Evolutionary conservation across 208 protist genomes (phyloP), one percentile per base, ranked within the genome.

Genomic region (Leishmania braziliensis): DNA sequence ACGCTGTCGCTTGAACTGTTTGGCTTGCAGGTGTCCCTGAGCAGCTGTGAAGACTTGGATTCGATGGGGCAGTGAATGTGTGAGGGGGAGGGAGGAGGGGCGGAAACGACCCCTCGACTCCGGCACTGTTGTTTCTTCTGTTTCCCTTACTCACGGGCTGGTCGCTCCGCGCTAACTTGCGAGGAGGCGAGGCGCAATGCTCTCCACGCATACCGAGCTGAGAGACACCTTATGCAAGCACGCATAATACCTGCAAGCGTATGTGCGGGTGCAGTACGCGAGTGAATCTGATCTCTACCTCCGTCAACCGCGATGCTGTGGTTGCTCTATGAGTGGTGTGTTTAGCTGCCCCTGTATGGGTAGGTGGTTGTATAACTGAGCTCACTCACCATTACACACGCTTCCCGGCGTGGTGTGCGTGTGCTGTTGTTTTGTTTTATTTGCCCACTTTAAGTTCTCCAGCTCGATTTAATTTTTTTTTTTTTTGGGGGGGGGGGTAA

Each of bases 21-120:
- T 36, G 94, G 92, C 1, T 43, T 95, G 48, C 81, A 82, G 29
- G 48, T 95, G 14, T 87, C 93, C 16, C 79, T 97, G 14, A 84
- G 90, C 36, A 92, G 91, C 48, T 97, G 94, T 70, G 94, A 97
- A 39, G 92, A 97, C 39, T 75, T 97, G 10, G 92, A 96, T 58
- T 83, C 77, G n/a, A 78, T 65, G 6, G 62, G 63, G 5, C 73
- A 77, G 1, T 75, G 68, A 75, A 75, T 78, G 69, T 9, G 5
- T 5, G 20, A 29, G 23, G 1, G 0, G 36, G 65, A 10, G 36
- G 33, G 18, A 48, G 65, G 65, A 0, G 36, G 36, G 10, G 43
- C 20, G 12, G 62, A 14, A 68, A 33, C 12, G 62, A 20, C 53
- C 20, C 16, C 53, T 56, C 53, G 5, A 56, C 53, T 23, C 20